Evolutionary conservation across 139 green algal species (phyloP), one percentile per base, ranked within the genome.

Genomic region (Tetradesmus obliquus): DNA sequence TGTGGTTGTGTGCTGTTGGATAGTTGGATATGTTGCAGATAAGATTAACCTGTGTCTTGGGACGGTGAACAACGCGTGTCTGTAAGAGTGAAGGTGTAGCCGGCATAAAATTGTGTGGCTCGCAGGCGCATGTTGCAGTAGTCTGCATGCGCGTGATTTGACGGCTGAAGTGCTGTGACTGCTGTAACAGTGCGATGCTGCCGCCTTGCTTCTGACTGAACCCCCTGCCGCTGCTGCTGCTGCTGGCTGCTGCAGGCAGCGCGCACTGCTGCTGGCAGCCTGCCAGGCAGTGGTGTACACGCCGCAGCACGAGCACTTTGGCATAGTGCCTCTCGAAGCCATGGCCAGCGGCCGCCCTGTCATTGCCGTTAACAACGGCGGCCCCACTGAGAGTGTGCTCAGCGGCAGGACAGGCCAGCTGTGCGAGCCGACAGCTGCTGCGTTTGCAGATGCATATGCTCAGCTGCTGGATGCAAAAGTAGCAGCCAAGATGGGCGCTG

Each of bases 261-360:
- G 96, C 76, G 79, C 66, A 57, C 91, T 92, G 24, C 94, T 99
- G 91, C 93, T 99, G 69, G 91, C 94, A 1, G 91, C 93, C 0
- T 96, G 91, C 85, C 60, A 85, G 22, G 96, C 93, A 22, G 96
- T 99, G 55, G 58, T 99, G 45, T 99, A 99, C 95, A 99, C 98
- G 1, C 97, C 97, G 0, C 87, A 96, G 90, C 90, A 97, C 80
- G 98, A 99, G 94, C 98, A 99, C 95, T 99, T 99, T 95, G 98
- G 98, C 71, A 99, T 99, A 87, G 98, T 99, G 79, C 98, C 98
- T 5, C 88, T 99, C 58, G 98, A 99, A 91, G 98, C 98, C 20
- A 99, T 99, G 98, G 98, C 97, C 6, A 93, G 96, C 2, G 92
- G 92, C 0, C 91, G 95, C 10, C 96, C 97, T 3, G 98, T 99